Conservation (phyloP, 2,329 filamentous ascomycete genomes). For the Chaetomiaceae sp. region DNA sequence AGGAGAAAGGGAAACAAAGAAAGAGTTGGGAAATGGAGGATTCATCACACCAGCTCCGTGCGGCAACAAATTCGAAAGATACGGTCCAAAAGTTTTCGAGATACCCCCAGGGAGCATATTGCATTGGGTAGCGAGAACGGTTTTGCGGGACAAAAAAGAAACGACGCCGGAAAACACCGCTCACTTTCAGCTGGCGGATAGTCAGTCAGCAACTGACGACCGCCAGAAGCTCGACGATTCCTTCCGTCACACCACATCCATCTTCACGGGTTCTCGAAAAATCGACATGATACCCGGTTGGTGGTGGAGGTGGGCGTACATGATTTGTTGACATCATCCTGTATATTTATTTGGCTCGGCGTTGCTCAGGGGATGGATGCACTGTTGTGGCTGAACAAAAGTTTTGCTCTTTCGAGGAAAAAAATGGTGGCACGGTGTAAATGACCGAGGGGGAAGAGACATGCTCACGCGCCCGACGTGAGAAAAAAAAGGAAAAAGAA, state of each 20-base stretch:
- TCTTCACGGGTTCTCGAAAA: slow-evolving; percentile 4
- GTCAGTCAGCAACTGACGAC: too few relatives aligned
- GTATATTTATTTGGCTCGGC: slow-evolving; percentile 14
- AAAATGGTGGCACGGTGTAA: too few relatives aligned
- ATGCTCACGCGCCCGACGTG: too few relatives aligned
- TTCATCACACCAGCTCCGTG: not conserved
- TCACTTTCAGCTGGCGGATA: not conserved
- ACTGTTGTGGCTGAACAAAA: slow-evolving; percentile 15
- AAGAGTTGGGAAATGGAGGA: not conserved
- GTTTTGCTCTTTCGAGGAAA: slow-evolving; percentile 21
- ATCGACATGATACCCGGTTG: slow-evolving; percentile 18
- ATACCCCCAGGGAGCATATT: slow-evolving; percentile 26
- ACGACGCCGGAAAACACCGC: not conserved
- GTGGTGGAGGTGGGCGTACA: slow-evolving; percentile 1
- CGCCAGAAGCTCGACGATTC: too few relatives aligned
- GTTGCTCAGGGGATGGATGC: not conserved
- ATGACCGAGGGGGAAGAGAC: too few relatives aligned
- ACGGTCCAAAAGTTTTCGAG: slow-evolving; percentile 18
- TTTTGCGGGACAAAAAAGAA: slow-evolving; percentile 6
- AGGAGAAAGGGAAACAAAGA: not conserved
- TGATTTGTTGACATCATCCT: slow-evolving; percentile 9
- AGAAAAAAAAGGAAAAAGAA: too few relatives aligned
- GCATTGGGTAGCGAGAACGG: slow-evolving; percentile 15
- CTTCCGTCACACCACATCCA: not conserved
- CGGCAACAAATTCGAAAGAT: slow-evolving; percentile 11